phyloP scores from a whole-genome alignment of 148 eudicot genomes.

The Talinum fruticosum region DNA sequence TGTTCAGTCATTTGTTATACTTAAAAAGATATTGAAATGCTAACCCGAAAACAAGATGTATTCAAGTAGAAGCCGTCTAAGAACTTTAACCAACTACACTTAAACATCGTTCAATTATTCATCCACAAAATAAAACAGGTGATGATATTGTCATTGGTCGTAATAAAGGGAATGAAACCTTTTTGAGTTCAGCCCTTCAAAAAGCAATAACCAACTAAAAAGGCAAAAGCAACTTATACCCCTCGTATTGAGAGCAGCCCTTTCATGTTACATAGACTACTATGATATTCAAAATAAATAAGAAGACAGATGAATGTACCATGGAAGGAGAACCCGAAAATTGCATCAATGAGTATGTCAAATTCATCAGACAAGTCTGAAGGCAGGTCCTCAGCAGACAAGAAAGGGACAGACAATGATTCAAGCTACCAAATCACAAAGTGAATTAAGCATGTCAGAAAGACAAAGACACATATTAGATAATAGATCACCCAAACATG shows the following conservation, averaged over 20 bases:
- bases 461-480: not conserved
- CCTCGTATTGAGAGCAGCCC: not conserved
- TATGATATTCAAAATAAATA: not conserved
- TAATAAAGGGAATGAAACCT: too few species aligned
- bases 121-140: not conserved
- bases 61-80: not conserved
- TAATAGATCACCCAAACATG: constrained; percentile 11
- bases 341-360: constrained; percentile 86
- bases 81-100: not conserved
- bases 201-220: not conserved
- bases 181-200: not conserved
- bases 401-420: constrained; percentile 78
- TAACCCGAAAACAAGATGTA: not conserved
- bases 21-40: not conserved
- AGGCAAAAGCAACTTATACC: not conserved
- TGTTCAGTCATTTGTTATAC: not conserved
- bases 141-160: not conserved
- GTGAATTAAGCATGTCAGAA: constrained; percentile 25
- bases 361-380: constrained; percentile 62
- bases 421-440: constrained; percentile 62
- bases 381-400: constrained; percentile 78
- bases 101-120: not conserved
- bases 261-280: not conserved
- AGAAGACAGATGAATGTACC: constrained; percentile 41
- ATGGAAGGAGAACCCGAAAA: constrained; percentile 95